Conservation (phyloP, 768 basidiomycete species). For the Leccinellum albellum region DNA sequence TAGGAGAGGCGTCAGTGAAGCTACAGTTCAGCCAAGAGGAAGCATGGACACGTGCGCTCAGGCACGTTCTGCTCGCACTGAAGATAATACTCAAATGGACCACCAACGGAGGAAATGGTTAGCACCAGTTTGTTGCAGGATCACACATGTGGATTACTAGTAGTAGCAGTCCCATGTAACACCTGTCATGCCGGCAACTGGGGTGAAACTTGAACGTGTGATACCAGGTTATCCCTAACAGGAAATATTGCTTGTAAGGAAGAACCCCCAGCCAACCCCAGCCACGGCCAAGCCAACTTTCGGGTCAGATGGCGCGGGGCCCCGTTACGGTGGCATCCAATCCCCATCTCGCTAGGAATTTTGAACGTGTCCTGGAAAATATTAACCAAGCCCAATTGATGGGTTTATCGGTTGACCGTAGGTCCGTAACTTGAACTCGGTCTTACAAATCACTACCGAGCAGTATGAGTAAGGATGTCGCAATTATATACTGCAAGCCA, state of each 20-base stretch:
- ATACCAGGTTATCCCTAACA: not conserved
- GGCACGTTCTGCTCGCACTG: conserved; percentile 85
- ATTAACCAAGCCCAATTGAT: not conserved
- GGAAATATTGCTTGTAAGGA: not conserved
- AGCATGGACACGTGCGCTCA: conserved; percentile 88
- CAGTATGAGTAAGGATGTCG: conserved; percentile 16
- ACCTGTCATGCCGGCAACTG: not conserved
- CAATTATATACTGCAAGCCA: not conserved
- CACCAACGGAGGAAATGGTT: conserved; percentile 72
- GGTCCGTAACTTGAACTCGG: not conserved
- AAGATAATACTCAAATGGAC: conserved; percentile 88
- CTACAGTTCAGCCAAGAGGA: conserved; percentile 95
- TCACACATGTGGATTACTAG: not conserved
- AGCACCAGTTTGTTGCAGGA: conserved; percentile 10
- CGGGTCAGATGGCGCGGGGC: not conserved
- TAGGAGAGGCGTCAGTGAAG: conserved; percentile 92
- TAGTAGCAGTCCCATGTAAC: not conserved
- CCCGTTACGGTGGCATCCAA: not conserved
- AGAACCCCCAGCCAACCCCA: not conserved
- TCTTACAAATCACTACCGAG: conserved; percentile 20
- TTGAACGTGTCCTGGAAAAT: not conserved
- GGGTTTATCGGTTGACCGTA: not conserved
- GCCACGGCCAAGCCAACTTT: not conserved
- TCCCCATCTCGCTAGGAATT: not conserved
- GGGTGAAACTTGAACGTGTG: not conserved